phyloP scores from a whole-genome alignment of 2,329 filamentous ascomycete genomes.

The Exophiala alcalophila region DNA sequence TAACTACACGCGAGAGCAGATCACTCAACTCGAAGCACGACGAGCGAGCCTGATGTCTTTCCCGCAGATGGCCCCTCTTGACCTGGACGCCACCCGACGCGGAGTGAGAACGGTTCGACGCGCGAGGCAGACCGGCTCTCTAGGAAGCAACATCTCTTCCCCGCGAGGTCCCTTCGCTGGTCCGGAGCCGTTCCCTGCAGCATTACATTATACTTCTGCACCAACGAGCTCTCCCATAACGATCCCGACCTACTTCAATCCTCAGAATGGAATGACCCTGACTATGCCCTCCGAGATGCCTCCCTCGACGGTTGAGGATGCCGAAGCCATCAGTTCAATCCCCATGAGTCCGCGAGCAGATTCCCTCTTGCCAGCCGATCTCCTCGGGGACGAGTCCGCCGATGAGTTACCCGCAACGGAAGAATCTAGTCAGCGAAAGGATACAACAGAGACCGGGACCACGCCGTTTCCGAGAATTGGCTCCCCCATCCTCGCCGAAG shows the following conservation, averaged over 20 bases:
- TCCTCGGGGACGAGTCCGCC: constrained; percentile 54
- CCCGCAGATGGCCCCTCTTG: constrained; percentile 39
- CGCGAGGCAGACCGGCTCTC: constrained; percentile 44
- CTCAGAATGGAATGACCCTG: constrained; percentile 62
- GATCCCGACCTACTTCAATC: constrained; percentile 57
- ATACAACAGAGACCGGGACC: constrained; percentile 8
- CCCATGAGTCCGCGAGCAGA: constrained; percentile 64
- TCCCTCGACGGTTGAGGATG: constrained; percentile 39
- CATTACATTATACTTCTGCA: constrained; percentile 46
- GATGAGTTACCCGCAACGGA: constrained; percentile 33
- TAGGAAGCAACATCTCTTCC: constrained; percentile 48
- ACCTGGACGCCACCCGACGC: constrained; percentile 42
- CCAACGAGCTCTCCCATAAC: constrained; percentile 52
- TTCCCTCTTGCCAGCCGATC: constrained; percentile 58
- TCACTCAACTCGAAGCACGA: constrained; percentile 37
- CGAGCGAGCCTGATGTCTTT: constrained; percentile 43
- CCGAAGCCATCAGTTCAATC: constrained; percentile 56
- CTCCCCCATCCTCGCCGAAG: constrained; percentile 25
- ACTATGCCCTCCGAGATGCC: constrained; percentile 42
- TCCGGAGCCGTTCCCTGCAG: constrained; percentile 40
- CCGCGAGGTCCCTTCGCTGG: constrained; percentile 41
- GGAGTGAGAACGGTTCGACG: constrained; percentile 42
- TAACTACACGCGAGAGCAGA: constrained; percentile 25
- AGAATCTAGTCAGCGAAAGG: constrained; percentile 15
- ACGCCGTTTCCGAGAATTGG: constrained; percentile 26